Base-by-base conservation (phyloP, 371 early-diverging fungal species). In the Capillidium heterosporum region DNA sequence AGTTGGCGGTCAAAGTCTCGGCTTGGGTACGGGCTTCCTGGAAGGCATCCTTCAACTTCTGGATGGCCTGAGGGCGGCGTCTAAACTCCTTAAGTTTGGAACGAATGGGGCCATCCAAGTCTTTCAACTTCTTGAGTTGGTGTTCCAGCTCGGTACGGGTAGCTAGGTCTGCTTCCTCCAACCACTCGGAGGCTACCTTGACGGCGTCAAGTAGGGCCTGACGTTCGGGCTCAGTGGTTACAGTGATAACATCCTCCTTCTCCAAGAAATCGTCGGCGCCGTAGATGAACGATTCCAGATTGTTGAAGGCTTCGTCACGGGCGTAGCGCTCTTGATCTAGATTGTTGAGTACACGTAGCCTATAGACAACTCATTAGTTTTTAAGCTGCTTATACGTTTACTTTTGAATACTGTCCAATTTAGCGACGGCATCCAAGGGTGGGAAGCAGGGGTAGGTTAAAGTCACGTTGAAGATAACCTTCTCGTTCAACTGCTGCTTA, bases 221-320 rank as follows among this genome's bases (percentile, higher is more conserved):
- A 59, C 86, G 83, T 62, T 91, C 80, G 1, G 74, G 73, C 39
- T 79, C 80, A 2, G 84, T 82, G 23, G 84, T 72, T 4, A 87
- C 78, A 2, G 70, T 60, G 32, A 71, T 68, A 31, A 82, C 74
- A 42, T 72, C 76, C 31, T 85, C 85, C 44, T 84, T 81, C 41
- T 85, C 76, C 46, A 87, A 66, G 57, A 85, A 76, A 59, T 93
- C 92, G 52, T 83, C 83, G 48, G 80, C 67, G 35, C 77, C 74
- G 69, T 95, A 97, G 27, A 93, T 76, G 70, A 85, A 91, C 0
- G 87, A 72, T 65, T 97, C 98, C 27, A 97, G 77, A 44, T 68
- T 72, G 71, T 97, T 94, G 48, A 79, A 71, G 5, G 95, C 86
- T 63, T 84, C 87, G 64, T 89, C 91, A 41, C 80, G 83, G 1